These are phyloP conservation scores for Annulohypoxylon moriforme DNA, from an alignment of 495 filamentous ascomycete species.

Conservation along the genomic window DNA sequence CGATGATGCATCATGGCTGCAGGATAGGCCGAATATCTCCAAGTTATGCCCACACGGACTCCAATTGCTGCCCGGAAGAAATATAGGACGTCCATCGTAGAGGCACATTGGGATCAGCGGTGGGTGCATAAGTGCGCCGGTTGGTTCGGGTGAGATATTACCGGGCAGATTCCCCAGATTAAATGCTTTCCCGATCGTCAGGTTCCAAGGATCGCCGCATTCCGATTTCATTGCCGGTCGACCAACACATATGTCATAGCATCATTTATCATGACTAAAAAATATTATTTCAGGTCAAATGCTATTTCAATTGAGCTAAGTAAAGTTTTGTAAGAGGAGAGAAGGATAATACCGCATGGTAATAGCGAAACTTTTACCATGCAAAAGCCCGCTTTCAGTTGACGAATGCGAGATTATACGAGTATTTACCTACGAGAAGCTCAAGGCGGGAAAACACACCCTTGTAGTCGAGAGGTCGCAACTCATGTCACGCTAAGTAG, in stretches of 20 bases:
- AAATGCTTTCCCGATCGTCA: constrained; percentile 19
- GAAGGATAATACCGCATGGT: not conserved
- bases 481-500: constrained; percentile 18
- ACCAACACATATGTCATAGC: not conserved
- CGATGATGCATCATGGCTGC: constrained; percentile 32
- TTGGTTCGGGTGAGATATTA: constrained; percentile 17
- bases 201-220: constrained; percentile 3
- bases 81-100: constrained; percentile 16
- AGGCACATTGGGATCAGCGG: constrained; percentile 28
- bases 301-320: not conserved
- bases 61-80: constrained; percentile 23
- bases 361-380: not conserved
- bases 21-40: constrained; percentile 17
- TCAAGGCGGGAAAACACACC: constrained; percentile 2
- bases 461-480: constrained; percentile 4
- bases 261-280: constrained; percentile 2
- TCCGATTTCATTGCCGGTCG: not conserved
- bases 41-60: constrained; percentile 2
- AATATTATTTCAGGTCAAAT: not conserved
- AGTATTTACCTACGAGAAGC: constrained; percentile 3
- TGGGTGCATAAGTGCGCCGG: constrained; percentile 6
- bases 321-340: not conserved
- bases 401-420: not conserved
- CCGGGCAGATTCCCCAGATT: constrained; percentile 28
- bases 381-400: not conserved